Percentiles rank a stretch among this genome's conserved stretches.
Evolutionary conservation across 495 filamentous ascomycete species (phyloP).

Genomic region (Trichoderma reesei): DNA sequence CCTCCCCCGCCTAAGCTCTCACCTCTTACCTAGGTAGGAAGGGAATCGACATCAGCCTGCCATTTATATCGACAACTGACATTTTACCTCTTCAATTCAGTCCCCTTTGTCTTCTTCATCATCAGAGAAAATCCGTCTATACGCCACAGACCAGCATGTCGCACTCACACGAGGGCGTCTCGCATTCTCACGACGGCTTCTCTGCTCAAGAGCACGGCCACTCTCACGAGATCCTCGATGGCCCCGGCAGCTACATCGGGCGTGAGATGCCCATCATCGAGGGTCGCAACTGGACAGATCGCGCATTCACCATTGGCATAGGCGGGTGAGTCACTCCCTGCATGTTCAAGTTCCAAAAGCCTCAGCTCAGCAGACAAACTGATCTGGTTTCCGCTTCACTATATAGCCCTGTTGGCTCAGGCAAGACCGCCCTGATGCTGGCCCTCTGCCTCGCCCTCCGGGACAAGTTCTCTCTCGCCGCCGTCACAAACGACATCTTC

Average conservation of each 20-base stretch:
- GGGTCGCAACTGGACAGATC: constrained; percentile 77
- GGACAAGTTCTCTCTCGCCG: constrained; percentile 70
- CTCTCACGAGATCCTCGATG: constrained; percentile 89
- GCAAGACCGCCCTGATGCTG: constrained; percentile 95
- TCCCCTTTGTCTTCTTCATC: not conserved
- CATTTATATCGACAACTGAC: not conserved
- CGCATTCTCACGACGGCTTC: constrained; percentile 55
- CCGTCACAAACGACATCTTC: constrained; percentile 99
- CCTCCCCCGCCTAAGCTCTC: not conserved
- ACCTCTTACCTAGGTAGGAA: not conserved
- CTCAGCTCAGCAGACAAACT: not conserved
- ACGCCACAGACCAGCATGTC: not conserved
- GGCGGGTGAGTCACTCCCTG: constrained; percentile 61
- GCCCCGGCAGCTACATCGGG: constrained; percentile 78
- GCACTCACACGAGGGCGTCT: constrained; percentile 49
- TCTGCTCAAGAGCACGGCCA: constrained; percentile 77
- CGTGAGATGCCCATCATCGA: constrained; percentile 92
- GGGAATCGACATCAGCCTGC: not conserved
- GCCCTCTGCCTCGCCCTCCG: constrained; percentile 75
- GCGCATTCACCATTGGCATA: constrained; percentile 92
- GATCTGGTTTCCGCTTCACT: constrained; percentile 5
- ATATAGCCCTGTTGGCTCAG: constrained; percentile 83
- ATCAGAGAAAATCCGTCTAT: not conserved
- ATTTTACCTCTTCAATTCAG: not conserved
- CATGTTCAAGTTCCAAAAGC: not conserved